Evolutionary conservation across 169 alveolate genomes (phyloP).

Genomic region (Plasmodium knowlesi): DNA sequence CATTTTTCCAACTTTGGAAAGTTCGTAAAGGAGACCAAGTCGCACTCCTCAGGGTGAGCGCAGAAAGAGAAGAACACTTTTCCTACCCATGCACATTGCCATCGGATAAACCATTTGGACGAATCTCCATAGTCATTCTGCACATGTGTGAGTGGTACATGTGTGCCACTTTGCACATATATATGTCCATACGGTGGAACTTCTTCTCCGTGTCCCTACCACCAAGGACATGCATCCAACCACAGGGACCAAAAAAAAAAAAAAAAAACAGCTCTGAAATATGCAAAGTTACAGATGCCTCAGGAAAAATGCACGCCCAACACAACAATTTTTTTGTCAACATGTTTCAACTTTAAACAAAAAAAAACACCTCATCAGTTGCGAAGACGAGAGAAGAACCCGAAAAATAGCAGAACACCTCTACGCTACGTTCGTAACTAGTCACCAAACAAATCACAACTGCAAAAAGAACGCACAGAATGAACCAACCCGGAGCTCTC

Average conservation of each 20-base stretch:
- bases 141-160: not conserved
- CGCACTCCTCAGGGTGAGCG: not conserved
- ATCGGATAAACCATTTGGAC: not conserved
- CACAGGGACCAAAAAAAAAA: slow-evolving; percentile 1
- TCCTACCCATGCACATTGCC: not conserved
- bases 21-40: not conserved
- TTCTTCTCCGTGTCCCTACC: not conserved
- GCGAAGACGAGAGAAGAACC: slow-evolving; percentile 50
- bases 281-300: slow-evolving; percentile 59
- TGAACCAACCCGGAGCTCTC: not conserved
- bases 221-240: not conserved
- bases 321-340: slow-evolving; percentile 47
- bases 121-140: not conserved
- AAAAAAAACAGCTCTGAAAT: slow-evolving; percentile 35
- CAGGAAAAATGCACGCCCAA: slow-evolving; percentile 9
- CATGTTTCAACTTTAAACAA: slow-evolving; percentile 66
- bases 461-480: not conserved
- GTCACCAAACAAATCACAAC: not conserved
- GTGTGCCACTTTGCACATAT: not conserved
- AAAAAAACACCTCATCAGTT: not conserved
- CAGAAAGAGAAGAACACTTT: not conserved
- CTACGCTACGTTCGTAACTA: not conserved
- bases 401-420: slow-evolving; percentile 1
- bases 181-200: not conserved
- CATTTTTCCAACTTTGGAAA: not conserved